Evolutionary conservation across 1,284 basidiomycete genomes (phyloP), one percentile per base, ranked within the genome.

Genomic region (Inonotus hispidus): DNA sequence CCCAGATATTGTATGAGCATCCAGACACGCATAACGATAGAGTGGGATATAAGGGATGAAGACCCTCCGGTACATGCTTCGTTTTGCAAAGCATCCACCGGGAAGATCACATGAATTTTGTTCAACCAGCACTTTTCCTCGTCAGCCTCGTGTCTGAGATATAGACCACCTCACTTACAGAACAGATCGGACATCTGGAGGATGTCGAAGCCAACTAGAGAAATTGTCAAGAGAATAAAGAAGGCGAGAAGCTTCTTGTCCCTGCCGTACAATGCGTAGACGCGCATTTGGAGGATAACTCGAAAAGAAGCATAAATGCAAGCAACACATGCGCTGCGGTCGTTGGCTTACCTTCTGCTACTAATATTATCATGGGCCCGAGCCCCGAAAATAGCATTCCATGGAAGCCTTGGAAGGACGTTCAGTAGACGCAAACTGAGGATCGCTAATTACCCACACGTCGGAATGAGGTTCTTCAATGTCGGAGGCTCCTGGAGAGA

Each of bases 1-100:
- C 5, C 5, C 46, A 49, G 46, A 23, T 19, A 25, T 49, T 23
- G 13, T 25, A 45, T 45, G 3, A 13, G 41, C 14, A 45, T 14
- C 3, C 4, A 49, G 6, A 5, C 46, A 49, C 6, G 14, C 5
- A 25, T 1, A 29, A 25, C 16, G 79, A 81, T 81, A 79, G 79
- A 80, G 79, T 77, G 80, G 79, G 32, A 32, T 8, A 8, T 32
- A 3, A 4, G 32, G 8, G 8, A 47, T 6, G 4, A n/a, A 32
- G 14, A 1, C 27, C 32, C 46, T 23, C 6, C 49, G 21, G 3
- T 7, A 19, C 46, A 25, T 6, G 19, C 5, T 25, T 3, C 46
- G 21, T 3, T 49, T 23, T 6, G 7, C 6, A 14, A 13, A 25
- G 21, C 25, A 49, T 32, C 32, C 32, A 21, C 41, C 14, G 14